phyloP scores from a whole-genome alignment of 1,284 basidiomycete genomes.

The Tilletia walkeri region DNA sequence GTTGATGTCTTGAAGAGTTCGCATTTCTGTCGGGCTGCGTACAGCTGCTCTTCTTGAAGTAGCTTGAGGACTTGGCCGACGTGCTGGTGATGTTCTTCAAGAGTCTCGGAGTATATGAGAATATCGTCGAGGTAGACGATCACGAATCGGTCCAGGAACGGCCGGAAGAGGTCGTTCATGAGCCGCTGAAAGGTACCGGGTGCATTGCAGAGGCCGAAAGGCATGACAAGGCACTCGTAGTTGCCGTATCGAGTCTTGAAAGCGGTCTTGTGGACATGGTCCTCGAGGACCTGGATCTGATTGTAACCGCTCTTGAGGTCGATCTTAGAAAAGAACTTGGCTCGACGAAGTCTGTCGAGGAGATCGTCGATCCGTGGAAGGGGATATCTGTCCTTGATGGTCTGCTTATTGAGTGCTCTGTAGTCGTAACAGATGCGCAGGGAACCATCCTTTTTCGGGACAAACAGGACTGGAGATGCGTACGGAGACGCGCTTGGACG shows the following conservation, averaged over 20 bases:
- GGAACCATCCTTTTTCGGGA: conserved; percentile 60
- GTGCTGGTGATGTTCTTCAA: conserved; percentile 57
- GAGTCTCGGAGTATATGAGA: conserved; percentile 57
- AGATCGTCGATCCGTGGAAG: conserved; percentile 58
- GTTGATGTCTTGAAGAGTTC: conserved; percentile 30
- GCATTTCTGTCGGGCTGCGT: conserved; percentile 25
- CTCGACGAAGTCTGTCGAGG: conserved; percentile 51
- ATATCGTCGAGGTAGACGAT: conserved; percentile 61
- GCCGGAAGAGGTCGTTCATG: conserved; percentile 52
- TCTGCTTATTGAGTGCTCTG: conserved; percentile 58
- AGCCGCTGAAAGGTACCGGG: conserved; percentile 49
- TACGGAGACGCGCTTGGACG: conserved; percentile 7
- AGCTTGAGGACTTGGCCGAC: conserved; percentile 55
- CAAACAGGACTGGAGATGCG: conserved; percentile 55
- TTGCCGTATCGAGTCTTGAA: conserved; percentile 19
- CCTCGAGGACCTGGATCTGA: conserved; percentile 54
- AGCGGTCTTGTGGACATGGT: conserved; percentile 56
- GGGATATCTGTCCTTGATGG: conserved; percentile 57
- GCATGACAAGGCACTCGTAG: conserved; percentile 24
- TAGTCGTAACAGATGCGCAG: no score
- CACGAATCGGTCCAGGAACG: conserved; percentile 56
- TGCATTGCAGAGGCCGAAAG: conserved; percentile 21
- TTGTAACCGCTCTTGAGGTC: conserved; percentile 56
- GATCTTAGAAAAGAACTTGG: conserved; percentile 56
- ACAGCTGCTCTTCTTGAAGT: conserved; percentile 39